Conservation (phyloP, 1,284 basidiomycete genomes). For the Sparassis latifolia region DNA sequence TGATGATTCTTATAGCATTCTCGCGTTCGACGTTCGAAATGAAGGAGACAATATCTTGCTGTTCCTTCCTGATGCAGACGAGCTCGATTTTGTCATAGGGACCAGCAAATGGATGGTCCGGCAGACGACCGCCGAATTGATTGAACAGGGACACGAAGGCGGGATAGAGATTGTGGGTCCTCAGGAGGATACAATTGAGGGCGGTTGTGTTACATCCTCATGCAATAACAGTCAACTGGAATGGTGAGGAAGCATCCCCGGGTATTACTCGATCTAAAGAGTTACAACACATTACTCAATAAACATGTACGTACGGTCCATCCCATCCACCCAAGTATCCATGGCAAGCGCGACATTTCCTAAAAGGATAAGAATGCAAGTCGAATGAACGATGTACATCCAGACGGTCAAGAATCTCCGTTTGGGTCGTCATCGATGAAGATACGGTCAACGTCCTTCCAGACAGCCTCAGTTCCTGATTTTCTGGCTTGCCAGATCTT, state of each 20-base stretch:
- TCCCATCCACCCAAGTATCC: too few species aligned
- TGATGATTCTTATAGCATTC: slow-evolving; percentile 58
- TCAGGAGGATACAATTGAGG: not conserved
- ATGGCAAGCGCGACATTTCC: too few species aligned
- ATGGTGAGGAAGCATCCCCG: slow-evolving; percentile 5
- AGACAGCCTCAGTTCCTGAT: slow-evolving; percentile 30
- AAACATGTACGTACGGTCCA: too few species aligned
- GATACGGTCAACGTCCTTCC: slow-evolving; percentile 74
- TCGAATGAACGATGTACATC: too few species aligned
- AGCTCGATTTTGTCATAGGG: slow-evolving; percentile 60
- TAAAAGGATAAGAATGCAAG: too few species aligned
- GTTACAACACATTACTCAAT: too few species aligned
- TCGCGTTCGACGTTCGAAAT: slow-evolving; percentile 51
- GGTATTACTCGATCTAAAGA: too few species aligned
- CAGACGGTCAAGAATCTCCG: not conserved
- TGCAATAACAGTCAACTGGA: slow-evolving; percentile 12
- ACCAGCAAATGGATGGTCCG: slow-evolving; percentile 59
- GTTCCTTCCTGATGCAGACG: slow-evolving; percentile 49
- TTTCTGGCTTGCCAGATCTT: slow-evolving; percentile 46
- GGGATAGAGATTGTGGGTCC: slow-evolving; percentile 37
- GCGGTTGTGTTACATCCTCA: not conserved
- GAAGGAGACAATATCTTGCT: slow-evolving; percentile 44
- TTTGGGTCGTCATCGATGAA: slow-evolving; percentile 59
- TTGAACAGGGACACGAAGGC: slow-evolving; percentile 31
- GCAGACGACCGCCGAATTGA: slow-evolving; percentile 43